Conservation (phyloP, 2,329 filamentous ascomycete species). For the Blastomyces parvus region DNA sequence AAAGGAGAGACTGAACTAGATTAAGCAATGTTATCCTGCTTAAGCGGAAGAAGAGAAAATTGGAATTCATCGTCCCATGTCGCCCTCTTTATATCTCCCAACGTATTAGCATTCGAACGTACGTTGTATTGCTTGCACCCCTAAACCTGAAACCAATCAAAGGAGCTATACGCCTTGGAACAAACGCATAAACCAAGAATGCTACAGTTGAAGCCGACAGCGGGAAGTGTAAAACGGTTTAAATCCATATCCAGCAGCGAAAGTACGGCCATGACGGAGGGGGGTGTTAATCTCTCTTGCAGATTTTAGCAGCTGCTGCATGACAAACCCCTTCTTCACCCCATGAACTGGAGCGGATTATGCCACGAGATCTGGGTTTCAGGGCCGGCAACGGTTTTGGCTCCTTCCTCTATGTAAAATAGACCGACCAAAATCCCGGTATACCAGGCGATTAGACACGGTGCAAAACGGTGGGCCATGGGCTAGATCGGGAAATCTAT, state of each 20-base stretch:
- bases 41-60: not conserved
- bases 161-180: not conserved
- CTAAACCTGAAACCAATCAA: not conserved
- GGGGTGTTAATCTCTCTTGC: not conserved
- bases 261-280: not conserved
- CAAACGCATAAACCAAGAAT: not conserved
- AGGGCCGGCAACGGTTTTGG: not conserved
- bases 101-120: not conserved
- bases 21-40: not conserved
- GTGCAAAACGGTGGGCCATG: not conserved
- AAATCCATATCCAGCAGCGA: not conserved
- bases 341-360: not conserved
- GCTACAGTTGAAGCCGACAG: not conserved
- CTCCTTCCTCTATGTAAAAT: not conserved
- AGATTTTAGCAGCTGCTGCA: not conserved
- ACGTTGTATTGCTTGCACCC: not conserved
- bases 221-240: not conserved
- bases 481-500: not conserved
- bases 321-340: not conserved
- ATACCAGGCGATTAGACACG: not conserved
- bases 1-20: not conserved
- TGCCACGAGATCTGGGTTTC: not conserved
- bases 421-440: not conserved
- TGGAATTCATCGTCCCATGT: not conserved
- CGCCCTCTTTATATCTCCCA: slow-evolving; percentile 15